Conservation (phyloP, 139 green algal species). For the Chlamydomonas sphaeroides region DNA sequence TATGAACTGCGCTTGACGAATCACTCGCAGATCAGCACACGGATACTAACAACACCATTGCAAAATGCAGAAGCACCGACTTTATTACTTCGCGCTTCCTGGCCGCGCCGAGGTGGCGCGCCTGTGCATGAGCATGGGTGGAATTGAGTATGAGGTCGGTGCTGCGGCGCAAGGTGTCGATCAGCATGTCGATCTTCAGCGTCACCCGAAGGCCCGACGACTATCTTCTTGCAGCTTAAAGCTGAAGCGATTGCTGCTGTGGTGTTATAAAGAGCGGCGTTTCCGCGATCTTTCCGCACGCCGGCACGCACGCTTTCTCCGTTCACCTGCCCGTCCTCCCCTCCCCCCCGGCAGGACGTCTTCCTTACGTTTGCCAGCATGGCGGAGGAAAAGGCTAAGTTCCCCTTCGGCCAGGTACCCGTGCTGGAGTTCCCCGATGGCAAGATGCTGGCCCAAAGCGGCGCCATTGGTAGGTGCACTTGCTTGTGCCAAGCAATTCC, state of each 20-base stretch:
- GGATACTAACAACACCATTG: background rate
- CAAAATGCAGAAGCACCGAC: background rate
- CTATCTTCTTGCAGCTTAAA: no score
- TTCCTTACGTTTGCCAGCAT: background rate
- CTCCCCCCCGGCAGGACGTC: no score
- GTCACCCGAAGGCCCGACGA: no score
- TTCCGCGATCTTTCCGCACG: no score
- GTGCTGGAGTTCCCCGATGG: slow-evolving; percentile 54
- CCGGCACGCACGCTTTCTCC: no score
- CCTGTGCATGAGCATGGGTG: slow-evolving; percentile 6
- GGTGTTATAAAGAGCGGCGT: no score
- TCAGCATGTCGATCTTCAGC: background rate
- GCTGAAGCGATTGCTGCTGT: no score
- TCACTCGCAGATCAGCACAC: no score
- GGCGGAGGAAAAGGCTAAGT: slow-evolving; percentile 35
- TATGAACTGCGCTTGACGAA: no score
- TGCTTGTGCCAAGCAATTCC: background rate
- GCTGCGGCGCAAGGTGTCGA: background rate
- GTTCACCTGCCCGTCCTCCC: no score
- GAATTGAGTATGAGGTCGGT: slow-evolving; percentile 25
- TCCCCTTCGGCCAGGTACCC: slow-evolving; percentile 54
- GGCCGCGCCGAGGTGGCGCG: slow-evolving; percentile 23
- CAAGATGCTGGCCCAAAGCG: slow-evolving; percentile 52
- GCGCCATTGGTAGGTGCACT: slow-evolving; percentile 41
- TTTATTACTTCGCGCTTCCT: slow-evolving; percentile 5